phyloP scores from a whole-genome alignment of 441 rosid species.

The Euphorbia celastroides region DNA sequence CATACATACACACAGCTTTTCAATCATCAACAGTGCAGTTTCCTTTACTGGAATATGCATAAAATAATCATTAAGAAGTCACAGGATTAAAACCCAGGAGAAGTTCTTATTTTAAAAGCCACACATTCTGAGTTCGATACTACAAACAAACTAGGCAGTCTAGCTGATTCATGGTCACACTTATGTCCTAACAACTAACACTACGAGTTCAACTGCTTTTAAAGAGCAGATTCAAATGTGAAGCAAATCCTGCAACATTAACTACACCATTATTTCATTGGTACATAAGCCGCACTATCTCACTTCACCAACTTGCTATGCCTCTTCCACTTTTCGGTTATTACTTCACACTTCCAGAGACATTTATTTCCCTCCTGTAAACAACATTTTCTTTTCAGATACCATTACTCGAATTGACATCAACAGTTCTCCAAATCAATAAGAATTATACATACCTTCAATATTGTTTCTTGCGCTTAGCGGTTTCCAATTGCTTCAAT shows the following conservation, averaged over 20 bases:
- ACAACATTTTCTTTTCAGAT: neutral
- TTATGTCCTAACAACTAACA: constrained; percentile 3
- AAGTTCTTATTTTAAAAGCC: neutral
- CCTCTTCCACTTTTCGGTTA: neutral
- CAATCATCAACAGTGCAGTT: too few relatives aligned
- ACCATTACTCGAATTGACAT: neutral
- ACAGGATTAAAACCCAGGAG: neutral
- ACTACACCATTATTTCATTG: neutral
- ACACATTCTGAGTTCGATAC: constrained; percentile 1
- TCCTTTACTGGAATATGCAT: neutral
- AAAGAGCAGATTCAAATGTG: constrained; percentile 2
- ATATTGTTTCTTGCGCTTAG: constrained; percentile 30
- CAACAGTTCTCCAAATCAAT: neutral
- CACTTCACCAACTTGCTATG: neutral
- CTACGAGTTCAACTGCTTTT: neutral
- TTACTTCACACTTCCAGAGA: too few relatives aligned
- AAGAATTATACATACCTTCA: neutral
- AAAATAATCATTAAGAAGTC: neutral
- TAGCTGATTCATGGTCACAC: neutral
- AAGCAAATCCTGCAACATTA: constrained; percentile 4
- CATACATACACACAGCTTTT: too few relatives aligned
- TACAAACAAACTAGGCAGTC: neutral
- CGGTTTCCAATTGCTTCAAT: constrained; percentile 44
- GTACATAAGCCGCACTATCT: neutral
- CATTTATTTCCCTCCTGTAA: constrained; percentile 6